Percentiles rank a stretch among this genome's conserved stretches.
These are phyloP conservation scores for Amorphotheca resinae DNA, from an alignment of 495 filamentous ascomycete genomes.

Conservation along the genomic window DNA sequence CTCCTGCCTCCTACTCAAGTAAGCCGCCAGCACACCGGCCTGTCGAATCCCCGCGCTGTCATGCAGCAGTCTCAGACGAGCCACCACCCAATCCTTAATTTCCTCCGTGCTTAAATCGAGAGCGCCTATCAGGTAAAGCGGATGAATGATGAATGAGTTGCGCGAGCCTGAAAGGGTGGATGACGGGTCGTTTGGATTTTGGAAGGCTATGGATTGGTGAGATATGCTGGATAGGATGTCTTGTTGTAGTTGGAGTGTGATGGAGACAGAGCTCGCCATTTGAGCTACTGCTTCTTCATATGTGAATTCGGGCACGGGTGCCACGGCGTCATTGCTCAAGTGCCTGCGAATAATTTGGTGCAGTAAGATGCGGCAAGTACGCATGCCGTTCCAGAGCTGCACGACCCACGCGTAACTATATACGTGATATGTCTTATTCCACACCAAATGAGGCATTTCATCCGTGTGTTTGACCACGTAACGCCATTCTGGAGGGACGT, in stretches of 20 bases:
- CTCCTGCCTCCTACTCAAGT: not conserved
- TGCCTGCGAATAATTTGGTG: conserved; percentile 37
- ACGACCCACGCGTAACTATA: conserved; percentile 46
- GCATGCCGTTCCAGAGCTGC: conserved; percentile 50
- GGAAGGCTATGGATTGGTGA: conserved; percentile 19
- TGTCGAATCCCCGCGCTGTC: conserved; percentile 34
- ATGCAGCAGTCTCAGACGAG: conserved; percentile 30
- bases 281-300: conserved; percentile 3
- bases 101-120: conserved; percentile 24
- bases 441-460: conserved; percentile 28
- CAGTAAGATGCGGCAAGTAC: conserved; percentile 44
- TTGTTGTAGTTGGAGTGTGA: conserved; percentile 24
- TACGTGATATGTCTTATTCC: conserved; percentile 45
- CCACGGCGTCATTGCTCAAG: conserved; percentile 18
- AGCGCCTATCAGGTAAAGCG: conserved; percentile 31
- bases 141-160: conserved; percentile 36
- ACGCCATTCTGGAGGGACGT: conserved; percentile 28
- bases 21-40: conserved; percentile 29
- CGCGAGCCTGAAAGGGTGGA: conserved; percentile 15
- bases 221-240: conserved; percentile 37
- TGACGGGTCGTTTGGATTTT: not conserved
- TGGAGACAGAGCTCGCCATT: not conserved
- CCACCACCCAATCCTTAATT: conserved; percentile 32
- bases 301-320: conserved; percentile 7
- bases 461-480: conserved; percentile 25